Percentiles rank a stretch among this genome's conserved stretches.
These are phyloP conservation scores for Viola odorata DNA, from an alignment of 345 rosid genomes.

Conservation along the genomic window DNA sequence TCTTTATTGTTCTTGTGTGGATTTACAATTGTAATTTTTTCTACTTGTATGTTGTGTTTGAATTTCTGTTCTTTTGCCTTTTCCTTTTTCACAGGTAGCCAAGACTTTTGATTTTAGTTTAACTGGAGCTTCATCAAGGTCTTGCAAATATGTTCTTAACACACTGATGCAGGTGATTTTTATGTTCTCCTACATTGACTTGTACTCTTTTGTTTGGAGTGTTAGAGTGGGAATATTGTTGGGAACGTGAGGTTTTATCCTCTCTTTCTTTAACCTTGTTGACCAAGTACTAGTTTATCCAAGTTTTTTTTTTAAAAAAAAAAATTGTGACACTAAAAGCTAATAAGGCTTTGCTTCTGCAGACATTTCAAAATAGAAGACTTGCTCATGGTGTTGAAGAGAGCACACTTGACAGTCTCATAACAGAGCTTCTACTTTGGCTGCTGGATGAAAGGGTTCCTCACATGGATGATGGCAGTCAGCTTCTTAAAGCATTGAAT, in stretches of 20 bases:
- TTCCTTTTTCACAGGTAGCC: conserved; percentile 56
- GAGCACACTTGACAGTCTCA: conserved; percentile 88
- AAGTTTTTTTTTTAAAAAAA: not conserved
- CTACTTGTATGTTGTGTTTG: not conserved
- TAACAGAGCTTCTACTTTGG: conserved; percentile 96
- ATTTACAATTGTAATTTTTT: not conserved
- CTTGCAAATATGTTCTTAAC: conserved; percentile 96
- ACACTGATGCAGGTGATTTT: conserved; percentile 93
- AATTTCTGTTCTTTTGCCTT: not conserved
- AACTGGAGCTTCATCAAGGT: conserved; percentile 91
- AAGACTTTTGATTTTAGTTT: conserved; percentile 93
- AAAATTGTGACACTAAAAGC: not conserved
- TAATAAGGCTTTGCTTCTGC: conserved; percentile 21
- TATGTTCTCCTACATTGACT: not conserved
- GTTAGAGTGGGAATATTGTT: too few relatives aligned
- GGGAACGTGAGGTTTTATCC: too few relatives aligned
- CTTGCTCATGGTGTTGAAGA: conserved; percentile 91
- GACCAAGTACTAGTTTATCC: too few relatives aligned
- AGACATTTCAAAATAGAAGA: conserved; percentile 92
- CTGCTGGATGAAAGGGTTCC: conserved; percentile 99
- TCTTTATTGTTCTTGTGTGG: not conserved
- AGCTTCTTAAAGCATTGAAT: conserved; percentile 91
- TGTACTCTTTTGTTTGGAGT: too few relatives aligned
- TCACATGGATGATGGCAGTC: conserved; percentile 99
- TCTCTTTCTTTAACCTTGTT: too few relatives aligned